Conservation (phyloP, 2,329 filamentous ascomycete genomes). For the Macrophomina pseudophaseolina region DNA sequence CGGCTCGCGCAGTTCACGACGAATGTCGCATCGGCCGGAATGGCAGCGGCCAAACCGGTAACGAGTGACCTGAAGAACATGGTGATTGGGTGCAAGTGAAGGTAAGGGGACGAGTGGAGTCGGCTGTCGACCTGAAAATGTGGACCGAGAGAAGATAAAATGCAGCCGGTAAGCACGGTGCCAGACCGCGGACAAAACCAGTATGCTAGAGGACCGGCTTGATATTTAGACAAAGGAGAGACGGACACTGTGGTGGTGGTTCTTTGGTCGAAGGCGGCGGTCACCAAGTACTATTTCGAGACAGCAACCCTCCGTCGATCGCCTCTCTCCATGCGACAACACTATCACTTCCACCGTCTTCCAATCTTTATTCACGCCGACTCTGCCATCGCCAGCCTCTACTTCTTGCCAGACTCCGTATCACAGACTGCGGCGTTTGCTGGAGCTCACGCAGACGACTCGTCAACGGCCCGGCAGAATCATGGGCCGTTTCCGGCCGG, state of each 20-base stretch:
- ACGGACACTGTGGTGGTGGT: background rate
- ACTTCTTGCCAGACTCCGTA: no score
- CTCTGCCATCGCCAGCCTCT: background rate
- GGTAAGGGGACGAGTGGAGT: background rate
- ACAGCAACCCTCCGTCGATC: background rate
- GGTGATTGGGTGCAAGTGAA: background rate
- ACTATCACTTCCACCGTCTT: no score
- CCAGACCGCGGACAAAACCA: background rate
- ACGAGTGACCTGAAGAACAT: slow-evolving; percentile 30
- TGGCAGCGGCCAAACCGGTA: slow-evolving; percentile 30
- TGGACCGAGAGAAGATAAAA: background rate
- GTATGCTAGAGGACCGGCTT: background rate
- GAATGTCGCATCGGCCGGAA: slow-evolving; percentile 61
- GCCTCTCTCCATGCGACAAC: background rate
- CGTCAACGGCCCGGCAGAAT: background rate
- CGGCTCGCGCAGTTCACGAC: slow-evolving; percentile 68
- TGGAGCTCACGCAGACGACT: background rate
- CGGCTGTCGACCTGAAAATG: background rate
- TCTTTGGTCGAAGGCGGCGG: background rate
- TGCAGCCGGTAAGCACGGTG: background rate
- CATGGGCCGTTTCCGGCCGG: background rate
- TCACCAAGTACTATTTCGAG: background rate
- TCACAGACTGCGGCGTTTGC: background rate
- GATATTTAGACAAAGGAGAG: background rate
- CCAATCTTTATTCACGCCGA: background rate